Evolutionary conservation across 805 yeast species (phyloP).

Genomic region (Saturnispora silvae): DNA sequence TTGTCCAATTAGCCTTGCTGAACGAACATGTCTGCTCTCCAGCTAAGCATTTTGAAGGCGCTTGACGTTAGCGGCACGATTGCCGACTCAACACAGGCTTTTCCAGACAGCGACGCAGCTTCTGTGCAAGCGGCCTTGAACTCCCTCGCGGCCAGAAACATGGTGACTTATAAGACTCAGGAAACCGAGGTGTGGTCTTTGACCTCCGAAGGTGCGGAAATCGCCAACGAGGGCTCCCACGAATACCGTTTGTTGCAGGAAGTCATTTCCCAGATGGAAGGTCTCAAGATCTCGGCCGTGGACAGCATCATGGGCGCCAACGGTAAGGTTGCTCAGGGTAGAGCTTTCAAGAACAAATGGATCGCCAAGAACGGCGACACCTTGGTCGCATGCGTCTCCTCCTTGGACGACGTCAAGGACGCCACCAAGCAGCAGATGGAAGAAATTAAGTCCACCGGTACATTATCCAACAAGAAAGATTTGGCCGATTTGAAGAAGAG

Average conservation of each 20-base stretch:
- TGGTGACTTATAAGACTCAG: conserved; percentile 61
- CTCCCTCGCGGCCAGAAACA: conserved; percentile 74
- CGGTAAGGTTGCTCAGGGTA: conserved; percentile 91
- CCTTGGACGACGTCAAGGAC: conserved; percentile 45
- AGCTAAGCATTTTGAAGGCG: conserved; percentile 49
- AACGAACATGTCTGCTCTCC: conserved; percentile 53
- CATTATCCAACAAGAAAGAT: conserved; percentile 48
- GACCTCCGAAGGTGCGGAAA: conserved; percentile 74
- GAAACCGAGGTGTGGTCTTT: conserved; percentile 71
- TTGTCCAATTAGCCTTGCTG: no score
- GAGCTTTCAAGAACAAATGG: conserved; percentile 98
- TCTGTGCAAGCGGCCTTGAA: conserved; percentile 72
- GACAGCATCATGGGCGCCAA: conserved; percentile 61
- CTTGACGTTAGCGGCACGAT: conserved; percentile 57
- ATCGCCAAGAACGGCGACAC: conserved; percentile 77
- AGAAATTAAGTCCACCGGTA: conserved; percentile 45
- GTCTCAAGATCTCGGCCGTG: conserved; percentile 73
- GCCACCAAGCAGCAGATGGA: conserved; percentile 55
- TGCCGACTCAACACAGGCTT: conserved; percentile 54
- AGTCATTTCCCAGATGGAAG: conserved; percentile 64
- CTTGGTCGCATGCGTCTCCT: conserved; percentile 50
- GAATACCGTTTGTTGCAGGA: conserved; percentile 72
- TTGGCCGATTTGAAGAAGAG: conserved; percentile 86
- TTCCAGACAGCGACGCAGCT: conserved; percentile 56
- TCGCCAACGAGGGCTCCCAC: conserved; percentile 76